Conservation (phyloP, 148 eudicot genomes). For the Tetragonia tetragonoides region DNA sequence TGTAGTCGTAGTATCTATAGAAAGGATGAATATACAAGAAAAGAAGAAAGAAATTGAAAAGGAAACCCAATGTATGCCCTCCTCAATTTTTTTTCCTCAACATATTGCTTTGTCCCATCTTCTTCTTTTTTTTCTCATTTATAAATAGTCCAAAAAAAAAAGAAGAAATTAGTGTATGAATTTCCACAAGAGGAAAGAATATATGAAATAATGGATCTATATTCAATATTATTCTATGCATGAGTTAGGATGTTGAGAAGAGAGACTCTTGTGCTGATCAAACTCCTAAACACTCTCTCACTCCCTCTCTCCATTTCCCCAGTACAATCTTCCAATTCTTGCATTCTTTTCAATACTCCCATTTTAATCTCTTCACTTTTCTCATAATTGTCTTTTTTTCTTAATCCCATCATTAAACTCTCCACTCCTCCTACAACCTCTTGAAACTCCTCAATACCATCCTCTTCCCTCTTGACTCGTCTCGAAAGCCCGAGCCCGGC, state of each 20-base stretch:
- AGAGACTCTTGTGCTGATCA: conserved; percentile 77
- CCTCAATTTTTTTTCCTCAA: not conserved
- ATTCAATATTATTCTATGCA: conserved; percentile 15
- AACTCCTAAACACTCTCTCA: conserved; percentile 81
- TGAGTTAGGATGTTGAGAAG: conserved; percentile 74
- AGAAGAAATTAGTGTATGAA: conserved; percentile 8
- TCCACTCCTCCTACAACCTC: conserved; percentile 28
- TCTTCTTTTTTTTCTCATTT: not conserved
- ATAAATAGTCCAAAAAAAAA: not conserved
- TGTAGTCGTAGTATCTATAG: not conserved
- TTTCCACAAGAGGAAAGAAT: not conserved
- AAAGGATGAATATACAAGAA: conserved; percentile 20
- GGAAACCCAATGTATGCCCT: not conserved
- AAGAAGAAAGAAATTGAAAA: not conserved
- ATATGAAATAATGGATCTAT: not conserved
- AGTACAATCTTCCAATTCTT: conserved; percentile 62
- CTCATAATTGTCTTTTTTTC: conserved; percentile 24
- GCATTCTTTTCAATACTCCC: conserved; percentile 51
- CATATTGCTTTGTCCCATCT: not conserved
- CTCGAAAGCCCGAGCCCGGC: conserved; percentile 34
- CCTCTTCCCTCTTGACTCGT: conserved; percentile 32
- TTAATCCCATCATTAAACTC: conserved; percentile 35
- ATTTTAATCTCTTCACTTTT: conserved; percentile 47
- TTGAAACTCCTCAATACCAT: conserved; percentile 35
- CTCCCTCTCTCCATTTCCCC: conserved; percentile 59